phyloP scores from a whole-genome alignment of 176 grass and related monocot species.

The Oryza australiensis region DNA sequence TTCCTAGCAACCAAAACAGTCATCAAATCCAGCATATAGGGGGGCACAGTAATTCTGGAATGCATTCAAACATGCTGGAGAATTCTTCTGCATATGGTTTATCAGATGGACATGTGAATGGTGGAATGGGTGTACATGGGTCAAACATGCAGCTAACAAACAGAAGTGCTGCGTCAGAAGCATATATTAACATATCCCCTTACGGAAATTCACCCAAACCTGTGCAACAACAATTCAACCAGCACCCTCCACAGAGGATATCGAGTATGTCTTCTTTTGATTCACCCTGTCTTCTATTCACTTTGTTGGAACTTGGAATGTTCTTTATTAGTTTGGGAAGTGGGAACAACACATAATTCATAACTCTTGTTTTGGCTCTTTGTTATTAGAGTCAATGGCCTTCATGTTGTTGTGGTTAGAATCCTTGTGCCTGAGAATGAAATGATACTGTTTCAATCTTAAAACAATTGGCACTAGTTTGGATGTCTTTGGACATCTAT shows the following conservation, averaged over 20 bases:
- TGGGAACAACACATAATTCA: constrained; percentile 1
- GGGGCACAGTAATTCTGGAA: constrained; percentile 58
- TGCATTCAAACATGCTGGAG: constrained; percentile 69
- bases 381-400: constrained; percentile 1
- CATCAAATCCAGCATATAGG: constrained; percentile 62
- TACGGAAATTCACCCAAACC: constrained; percentile 77
- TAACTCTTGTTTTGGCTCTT: constrained; percentile 23
- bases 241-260: constrained; percentile 75
- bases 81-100: constrained; percentile 74
- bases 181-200: constrained; percentile 60
- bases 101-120: constrained; percentile 74
- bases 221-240: constrained; percentile 78
- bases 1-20: constrained; percentile 60
- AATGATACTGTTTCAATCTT: constrained; percentile 24
- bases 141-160: constrained; percentile 68
- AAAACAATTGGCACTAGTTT: not conserved
- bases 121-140: constrained; percentile 71
- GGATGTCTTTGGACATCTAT: not conserved
- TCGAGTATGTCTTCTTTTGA: constrained; percentile 59
- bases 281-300: constrained; percentile 30
- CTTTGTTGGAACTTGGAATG: constrained; percentile 1
- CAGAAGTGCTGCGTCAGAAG: constrained; percentile 58
- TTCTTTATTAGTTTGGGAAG: not conserved
- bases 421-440: not conserved
- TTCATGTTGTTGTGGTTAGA: constrained; percentile 14